phyloP scores from a whole-genome alignment of 2,329 filamentous ascomycete genomes.

The Fusarium decemcellulare region DNA sequence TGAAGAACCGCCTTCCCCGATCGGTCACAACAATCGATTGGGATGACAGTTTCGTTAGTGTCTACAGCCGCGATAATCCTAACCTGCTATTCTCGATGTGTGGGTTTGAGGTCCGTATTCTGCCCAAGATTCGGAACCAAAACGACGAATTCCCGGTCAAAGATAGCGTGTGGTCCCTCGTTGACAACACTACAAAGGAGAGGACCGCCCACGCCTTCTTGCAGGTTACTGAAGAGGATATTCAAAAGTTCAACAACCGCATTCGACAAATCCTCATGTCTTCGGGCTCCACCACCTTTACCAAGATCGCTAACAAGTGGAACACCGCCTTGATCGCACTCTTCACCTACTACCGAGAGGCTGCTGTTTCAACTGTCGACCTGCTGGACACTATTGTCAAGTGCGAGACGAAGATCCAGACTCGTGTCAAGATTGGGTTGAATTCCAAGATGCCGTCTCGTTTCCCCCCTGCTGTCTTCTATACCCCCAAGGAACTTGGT shows the following conservation, averaged over 20 bases:
- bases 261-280: slow-evolving; percentile 99
- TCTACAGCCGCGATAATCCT: slow-evolving; percentile 98
- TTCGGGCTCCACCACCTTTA: slow-evolving; percentile 98
- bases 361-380: slow-evolving; percentile 94
- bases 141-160: slow-evolving; percentile 98
- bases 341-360: slow-evolving; percentile 99
- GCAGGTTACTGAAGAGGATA: slow-evolving; percentile 97
- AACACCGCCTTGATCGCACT: slow-evolving; percentile 97
- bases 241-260: slow-evolving; percentile 98
- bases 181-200: slow-evolving; percentile 97
- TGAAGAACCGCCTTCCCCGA: slow-evolving; percentile 95
- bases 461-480: slow-evolving; percentile 98
- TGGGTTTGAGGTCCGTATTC: slow-evolving; percentile 95
- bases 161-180: slow-evolving; percentile 97
- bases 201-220: slow-evolving; percentile 97
- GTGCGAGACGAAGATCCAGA: slow-evolving; percentile 99
- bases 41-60: slow-evolving; percentile 98
- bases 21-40: slow-evolving; percentile 98
- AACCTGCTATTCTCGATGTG: slow-evolving; percentile 98
- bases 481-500: slow-evolving; percentile 97
- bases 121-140: slow-evolving; percentile 94
- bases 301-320: slow-evolving; percentile 99
- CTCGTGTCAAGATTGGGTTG: slow-evolving; percentile 96
- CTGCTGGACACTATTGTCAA: slow-evolving; percentile 98
- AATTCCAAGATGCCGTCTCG: slow-evolving; percentile 99